These are phyloP conservation scores for Malus sylvestris DNA, from an alignment of 306 rosid genomes.

Conservation along the genomic window DNA sequence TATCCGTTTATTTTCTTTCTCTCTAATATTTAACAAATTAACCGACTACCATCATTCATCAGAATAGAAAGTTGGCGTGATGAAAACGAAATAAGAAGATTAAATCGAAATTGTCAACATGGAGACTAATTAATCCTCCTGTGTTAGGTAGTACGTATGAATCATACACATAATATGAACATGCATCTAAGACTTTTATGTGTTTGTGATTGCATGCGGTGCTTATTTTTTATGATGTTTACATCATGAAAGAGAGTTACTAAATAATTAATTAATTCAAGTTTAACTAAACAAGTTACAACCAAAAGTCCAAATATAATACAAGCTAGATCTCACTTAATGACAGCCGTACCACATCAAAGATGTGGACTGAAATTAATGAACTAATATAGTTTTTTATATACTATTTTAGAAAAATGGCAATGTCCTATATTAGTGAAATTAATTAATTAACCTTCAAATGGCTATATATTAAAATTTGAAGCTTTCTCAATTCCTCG, in stretches of 20 bases:
- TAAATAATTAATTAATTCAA: neutral
- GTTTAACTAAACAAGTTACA: neutral
- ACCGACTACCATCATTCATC: too few relatives aligned
- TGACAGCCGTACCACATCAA: neutral
- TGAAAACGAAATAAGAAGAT: neutral
- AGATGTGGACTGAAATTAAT: slow-evolving; percentile 54
- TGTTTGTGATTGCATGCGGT: neutral
- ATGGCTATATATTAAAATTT: too few relatives aligned
- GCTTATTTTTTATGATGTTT: neutral
- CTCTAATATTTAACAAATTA: too few relatives aligned
- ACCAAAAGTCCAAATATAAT: neutral
- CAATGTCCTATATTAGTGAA: too few relatives aligned
- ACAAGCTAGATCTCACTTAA: neutral
- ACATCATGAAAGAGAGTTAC: neutral
- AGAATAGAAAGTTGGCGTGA: neutral
- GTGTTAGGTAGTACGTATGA: too few relatives aligned
- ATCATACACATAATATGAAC: neutral
- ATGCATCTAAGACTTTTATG: neutral
- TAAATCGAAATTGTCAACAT: neutral
- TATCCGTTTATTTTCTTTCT: too few relatives aligned
- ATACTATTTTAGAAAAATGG: too few relatives aligned
- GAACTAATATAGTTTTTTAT: neutral
- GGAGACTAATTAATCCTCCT: neutral
- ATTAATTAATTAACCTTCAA: too few relatives aligned
- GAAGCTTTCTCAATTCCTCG: too few relatives aligned